Evolutionary conservation across 495 filamentous ascomycete genomes (phyloP).

Genomic region (Aspergillus bridgeri): DNA sequence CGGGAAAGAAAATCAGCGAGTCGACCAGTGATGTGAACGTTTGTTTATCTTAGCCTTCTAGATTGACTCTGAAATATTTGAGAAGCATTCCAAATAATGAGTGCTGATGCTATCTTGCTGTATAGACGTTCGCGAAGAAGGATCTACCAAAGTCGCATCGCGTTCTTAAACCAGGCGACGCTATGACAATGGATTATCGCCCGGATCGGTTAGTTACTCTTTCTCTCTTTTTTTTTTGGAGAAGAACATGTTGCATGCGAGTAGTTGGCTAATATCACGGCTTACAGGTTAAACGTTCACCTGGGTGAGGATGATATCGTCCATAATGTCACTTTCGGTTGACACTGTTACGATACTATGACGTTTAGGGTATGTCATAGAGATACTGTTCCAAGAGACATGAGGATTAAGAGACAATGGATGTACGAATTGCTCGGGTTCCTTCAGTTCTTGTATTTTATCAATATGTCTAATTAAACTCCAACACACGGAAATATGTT

Average conservation of each 20-base stretch:
- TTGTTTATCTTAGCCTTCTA: slow-evolving; percentile 16
- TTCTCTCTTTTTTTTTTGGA: background rate
- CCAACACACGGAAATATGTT: background rate
- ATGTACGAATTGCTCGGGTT: background rate
- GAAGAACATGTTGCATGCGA: background rate
- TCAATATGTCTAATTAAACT: background rate
- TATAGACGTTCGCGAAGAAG: slow-evolving; percentile 68
- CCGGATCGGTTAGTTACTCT: slow-evolving; percentile 49
- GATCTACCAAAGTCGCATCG: slow-evolving; percentile 68
- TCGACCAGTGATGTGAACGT: slow-evolving; percentile 44
- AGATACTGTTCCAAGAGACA: background rate
- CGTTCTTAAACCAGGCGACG: slow-evolving; percentile 59
- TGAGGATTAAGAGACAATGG: background rate
- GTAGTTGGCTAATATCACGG: slow-evolving; percentile 7
- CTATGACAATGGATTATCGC: slow-evolving; percentile 60
- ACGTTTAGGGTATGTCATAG: background rate
- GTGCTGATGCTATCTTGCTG: background rate
- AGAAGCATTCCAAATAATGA: too few species aligned
- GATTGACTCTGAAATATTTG: background rate
- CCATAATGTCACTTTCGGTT: slow-evolving; percentile 58
- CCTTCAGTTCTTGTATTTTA: background rate
- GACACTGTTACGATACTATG: slow-evolving; percentile 12
- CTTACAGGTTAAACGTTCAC: slow-evolving; percentile 65
- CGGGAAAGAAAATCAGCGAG: slow-evolving; percentile 68
- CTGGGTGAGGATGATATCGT: slow-evolving; percentile 69